Evolutionary conservation across 2,329 filamentous ascomycete genomes (phyloP).

Genomic region (Penicillium sp.): DNA sequence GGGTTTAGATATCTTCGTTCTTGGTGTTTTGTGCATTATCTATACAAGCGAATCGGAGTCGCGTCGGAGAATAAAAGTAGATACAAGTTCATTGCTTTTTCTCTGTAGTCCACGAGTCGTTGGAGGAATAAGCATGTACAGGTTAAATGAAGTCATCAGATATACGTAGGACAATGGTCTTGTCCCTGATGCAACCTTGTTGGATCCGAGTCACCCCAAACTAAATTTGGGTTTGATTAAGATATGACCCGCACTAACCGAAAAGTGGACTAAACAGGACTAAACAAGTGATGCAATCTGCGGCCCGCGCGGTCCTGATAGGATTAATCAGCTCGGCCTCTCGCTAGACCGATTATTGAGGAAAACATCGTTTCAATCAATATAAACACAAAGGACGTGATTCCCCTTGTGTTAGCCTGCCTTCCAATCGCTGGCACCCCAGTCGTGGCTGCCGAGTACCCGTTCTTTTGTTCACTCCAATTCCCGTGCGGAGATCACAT

Average conservation of each 20-base stretch:
- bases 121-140: background rate
- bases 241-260: background rate
- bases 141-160: conserved; percentile 13
- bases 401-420: too few species aligned
- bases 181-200: background rate
- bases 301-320: background rate
- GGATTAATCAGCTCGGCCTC: conserved; percentile 24
- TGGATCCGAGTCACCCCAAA: background rate
- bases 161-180: conserved; percentile 6
- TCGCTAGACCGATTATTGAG: background rate
- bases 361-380: background rate
- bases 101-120: background rate
- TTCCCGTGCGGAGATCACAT: background rate
- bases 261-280: background rate
- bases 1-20: background rate
- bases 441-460: background rate
- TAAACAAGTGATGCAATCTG: background rate
- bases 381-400: background rate
- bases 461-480: background rate
- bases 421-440: background rate
- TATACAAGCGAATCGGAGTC: background rate
- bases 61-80: background rate
- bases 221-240: background rate
- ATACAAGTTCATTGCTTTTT: conserved; percentile 7
- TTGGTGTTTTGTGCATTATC: background rate